A percentile compares a stretch with the other conserved stretches of the same genome.
Evolutionary conservation across 129 eudicot genomes (phyloP).

Genomic region (Tagetes erecta): DNA sequence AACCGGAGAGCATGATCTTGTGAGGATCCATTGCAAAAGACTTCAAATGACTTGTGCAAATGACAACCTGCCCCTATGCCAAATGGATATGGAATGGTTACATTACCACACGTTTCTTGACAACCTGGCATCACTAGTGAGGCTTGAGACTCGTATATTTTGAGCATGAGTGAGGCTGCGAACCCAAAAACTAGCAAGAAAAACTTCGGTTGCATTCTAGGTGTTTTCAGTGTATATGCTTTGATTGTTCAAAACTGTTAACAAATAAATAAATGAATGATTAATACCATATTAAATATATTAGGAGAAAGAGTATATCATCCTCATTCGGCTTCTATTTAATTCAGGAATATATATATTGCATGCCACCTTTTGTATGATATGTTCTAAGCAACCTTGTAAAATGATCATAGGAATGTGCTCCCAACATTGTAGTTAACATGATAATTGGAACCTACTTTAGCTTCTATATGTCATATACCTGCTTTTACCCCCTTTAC

Average conservation of each 20-base stretch:
- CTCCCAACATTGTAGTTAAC: neutral
- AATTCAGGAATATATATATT: neutral
- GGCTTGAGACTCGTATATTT: neutral
- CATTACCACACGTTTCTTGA: conserved; percentile 19
- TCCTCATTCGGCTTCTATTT: neutral
- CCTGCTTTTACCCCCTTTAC: neutral
- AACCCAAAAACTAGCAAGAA: neutral
- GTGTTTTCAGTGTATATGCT: neutral
- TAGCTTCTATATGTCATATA: neutral
- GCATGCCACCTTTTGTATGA: neutral
- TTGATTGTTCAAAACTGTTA: neutral
- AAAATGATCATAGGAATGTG: neutral
- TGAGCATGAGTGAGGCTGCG: neutral
- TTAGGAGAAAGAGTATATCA: neutral
- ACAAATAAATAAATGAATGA: neutral
- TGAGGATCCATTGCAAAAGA: neutral
- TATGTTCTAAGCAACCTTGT: neutral
- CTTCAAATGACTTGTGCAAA: conserved; percentile 13
- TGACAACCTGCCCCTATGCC: conserved; percentile 17
- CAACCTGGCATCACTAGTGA: conserved; percentile 24
- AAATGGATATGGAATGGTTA: conserved; percentile 26
- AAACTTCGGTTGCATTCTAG: neutral
- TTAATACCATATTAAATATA: neutral
- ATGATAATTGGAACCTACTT: neutral
- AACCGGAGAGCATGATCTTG: neutral